Base-by-base conservation (phyloP, 1,284 basidiomycete genomes). In the Tremellales sp. region DNA sequence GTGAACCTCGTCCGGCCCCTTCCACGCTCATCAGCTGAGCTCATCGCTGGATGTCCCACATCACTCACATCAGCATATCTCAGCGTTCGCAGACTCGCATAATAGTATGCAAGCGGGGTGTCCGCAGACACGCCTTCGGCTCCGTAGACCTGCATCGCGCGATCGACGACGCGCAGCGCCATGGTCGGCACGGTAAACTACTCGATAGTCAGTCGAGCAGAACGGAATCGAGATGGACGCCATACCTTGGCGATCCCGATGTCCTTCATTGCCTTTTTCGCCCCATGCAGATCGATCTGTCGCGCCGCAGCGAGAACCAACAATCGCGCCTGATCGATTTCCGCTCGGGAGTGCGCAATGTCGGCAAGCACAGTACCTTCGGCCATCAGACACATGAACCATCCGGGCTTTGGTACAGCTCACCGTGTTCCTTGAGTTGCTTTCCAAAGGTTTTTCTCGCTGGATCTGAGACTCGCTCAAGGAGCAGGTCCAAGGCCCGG, bases 61-160 rank as follows among this genome's bases (percentile, higher is more conserved):
- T 3, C 19, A 45, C 84, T 56, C 65, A 88, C 89, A 75, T 97
- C 92, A 51, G 92, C 92, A 62, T 89, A 82, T 33, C 91, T 82
- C 22, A 97, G 78, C 0, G 93, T 97, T 45, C 94, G 79, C 54
- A 97, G 71, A 19, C 81, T 80, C 25, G 88, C 86, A 77, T 83
- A 97, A 53, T 81, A 79, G 43, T 73, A 67, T 0, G 94, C 91
- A 28, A 98, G 79, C 24, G 82, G 81, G 39, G 85, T 84, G 64
- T 97, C 94, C 73, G 95, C 91, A 41, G 81, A 89, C 45, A 98
- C 76, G 49, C 94, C 94, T 74, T 97, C 94, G 21, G 91, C 94
- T 47, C 94, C 94, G 66, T 89, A 88, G 0, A 85, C 79, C 77
- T 98, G 94, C 54, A 98, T 97, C 1, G 91, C 87, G 31, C 90